phyloP scores from a whole-genome alignment of 805 yeast genomes.

The Metschnikowia lachancei region DNA sequence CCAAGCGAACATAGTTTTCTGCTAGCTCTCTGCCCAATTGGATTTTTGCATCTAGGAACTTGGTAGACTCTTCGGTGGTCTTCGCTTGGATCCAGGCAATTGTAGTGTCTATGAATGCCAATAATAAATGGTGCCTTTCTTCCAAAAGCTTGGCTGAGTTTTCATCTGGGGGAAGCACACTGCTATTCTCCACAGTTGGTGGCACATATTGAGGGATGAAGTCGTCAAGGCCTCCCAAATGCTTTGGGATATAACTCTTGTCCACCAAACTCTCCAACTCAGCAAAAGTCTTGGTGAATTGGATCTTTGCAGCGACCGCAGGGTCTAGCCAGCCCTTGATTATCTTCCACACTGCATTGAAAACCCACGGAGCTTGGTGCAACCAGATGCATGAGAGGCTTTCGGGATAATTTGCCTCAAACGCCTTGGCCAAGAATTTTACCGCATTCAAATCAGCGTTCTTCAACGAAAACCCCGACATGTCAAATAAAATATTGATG shows the following conservation, averaged over 20 bases:
- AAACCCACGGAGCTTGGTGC: slow-evolving; percentile 96
- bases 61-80: slow-evolving; percentile 46
- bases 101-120: slow-evolving; percentile 61
- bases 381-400: slow-evolving; percentile 78
- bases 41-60: slow-evolving; percentile 52
- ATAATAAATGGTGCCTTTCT: slow-evolving; percentile 55
- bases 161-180: slow-evolving; percentile 34
- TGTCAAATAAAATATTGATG: slow-evolving; percentile 73
- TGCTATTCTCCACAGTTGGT: slow-evolving; percentile 59
- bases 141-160: slow-evolving; percentile 41
- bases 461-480: slow-evolving; percentile 79
- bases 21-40: slow-evolving; percentile 52
- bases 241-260: slow-evolving; percentile 57
- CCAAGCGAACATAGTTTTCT: slow-evolving; percentile 63
- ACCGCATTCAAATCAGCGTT: slow-evolving; percentile 94
- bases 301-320: slow-evolving; percentile 87
- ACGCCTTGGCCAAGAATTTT: slow-evolving; percentile 81
- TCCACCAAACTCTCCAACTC: slow-evolving; percentile 69
- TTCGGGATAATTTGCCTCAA: slow-evolving; percentile 97
- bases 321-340: slow-evolving; percentile 95
- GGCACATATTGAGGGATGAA: slow-evolving; percentile 58
- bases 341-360: slow-evolving; percentile 91
- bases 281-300: slow-evolving; percentile 66
- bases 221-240: slow-evolving; percentile 71
- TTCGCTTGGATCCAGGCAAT: slow-evolving; percentile 76